Conservation (phyloP, 768 basidiomycete genomes). For the Tubosaeta brunneosetosa region DNA sequence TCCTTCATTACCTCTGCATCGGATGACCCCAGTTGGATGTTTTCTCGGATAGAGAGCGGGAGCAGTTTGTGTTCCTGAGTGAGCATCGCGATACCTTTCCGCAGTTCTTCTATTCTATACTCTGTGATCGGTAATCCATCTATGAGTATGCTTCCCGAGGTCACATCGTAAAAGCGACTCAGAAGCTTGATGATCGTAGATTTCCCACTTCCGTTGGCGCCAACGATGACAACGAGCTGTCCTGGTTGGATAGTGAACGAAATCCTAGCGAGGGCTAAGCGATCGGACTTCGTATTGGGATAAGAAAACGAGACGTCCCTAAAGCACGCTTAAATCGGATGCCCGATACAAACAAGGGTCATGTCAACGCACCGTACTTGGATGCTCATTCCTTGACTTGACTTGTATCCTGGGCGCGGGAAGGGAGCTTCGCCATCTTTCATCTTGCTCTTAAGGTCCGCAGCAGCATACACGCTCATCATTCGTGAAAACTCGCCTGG, state of each 20-base stretch:
- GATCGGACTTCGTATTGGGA: conserved; percentile 34
- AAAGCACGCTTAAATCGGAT: background rate
- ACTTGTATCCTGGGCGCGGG: conserved; percentile 17
- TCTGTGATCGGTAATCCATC: conserved; percentile 35
- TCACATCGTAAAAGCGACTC: conserved; percentile 30
- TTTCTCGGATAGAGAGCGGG: conserved; percentile 38
- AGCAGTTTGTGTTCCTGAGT: conserved; percentile 38
- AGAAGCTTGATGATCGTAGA: conserved; percentile 40
- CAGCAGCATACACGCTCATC: conserved; percentile 18
- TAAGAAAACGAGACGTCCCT: conserved; percentile 54
- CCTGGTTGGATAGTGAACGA: conserved; percentile 30
- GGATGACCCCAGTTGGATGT: conserved; percentile 34
- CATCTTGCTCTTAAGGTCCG: conserved; percentile 21
- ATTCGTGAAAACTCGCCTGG: conserved; percentile 19
- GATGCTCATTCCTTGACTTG: conserved; percentile 11
- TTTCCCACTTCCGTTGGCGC: conserved; percentile 33
- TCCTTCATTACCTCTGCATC: conserved; percentile 10
- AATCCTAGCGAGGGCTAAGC: conserved; percentile 21
- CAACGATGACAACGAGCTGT: conserved; percentile 33
- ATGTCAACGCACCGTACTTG: conserved; percentile 15
- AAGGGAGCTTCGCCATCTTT: conserved; percentile 24
- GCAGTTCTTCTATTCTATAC: conserved; percentile 32
- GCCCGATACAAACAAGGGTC: background rate
- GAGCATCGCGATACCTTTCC: conserved; percentile 38
- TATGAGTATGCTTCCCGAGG: conserved; percentile 35